phyloP scores from a whole-genome alignment of 805 yeast species.

The Debaryomyces prosopidis region DNA sequence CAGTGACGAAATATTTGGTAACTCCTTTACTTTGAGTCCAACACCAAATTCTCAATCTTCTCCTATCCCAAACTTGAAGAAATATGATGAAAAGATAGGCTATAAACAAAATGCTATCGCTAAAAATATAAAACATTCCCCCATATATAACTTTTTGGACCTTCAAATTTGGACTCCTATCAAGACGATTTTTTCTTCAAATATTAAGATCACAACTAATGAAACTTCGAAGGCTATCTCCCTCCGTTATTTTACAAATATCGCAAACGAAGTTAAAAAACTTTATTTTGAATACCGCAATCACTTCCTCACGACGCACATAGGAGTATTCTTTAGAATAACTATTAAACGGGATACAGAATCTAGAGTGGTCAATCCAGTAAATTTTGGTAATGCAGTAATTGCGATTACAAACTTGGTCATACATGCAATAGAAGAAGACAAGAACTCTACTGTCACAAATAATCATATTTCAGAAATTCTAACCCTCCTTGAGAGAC shows the following conservation, averaged over 20 bases:
- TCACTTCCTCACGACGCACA: constrained; percentile 28
- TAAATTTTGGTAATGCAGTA: constrained; percentile 60
- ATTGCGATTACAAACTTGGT: constrained; percentile 59
- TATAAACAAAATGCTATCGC: not conserved
- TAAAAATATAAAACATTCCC: not conserved
- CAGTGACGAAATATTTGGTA: constrained; percentile 35
- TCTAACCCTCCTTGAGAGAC: constrained; percentile 57
- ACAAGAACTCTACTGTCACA: constrained; percentile 53
- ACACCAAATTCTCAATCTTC: constrained; percentile 1
- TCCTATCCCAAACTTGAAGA: constrained; percentile 3
- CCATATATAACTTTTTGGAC: constrained; percentile 11
- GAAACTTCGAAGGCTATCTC: not conserved
- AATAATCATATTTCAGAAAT: constrained; percentile 57
- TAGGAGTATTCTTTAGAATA: constrained; percentile 39
- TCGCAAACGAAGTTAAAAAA: constrained; percentile 3
- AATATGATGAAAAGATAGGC: constrained; percentile 3
- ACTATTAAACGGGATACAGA: constrained; percentile 56
- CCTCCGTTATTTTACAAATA: constrained; percentile 20
- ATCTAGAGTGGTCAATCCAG: constrained; percentile 59
- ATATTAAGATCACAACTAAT: not conserved
- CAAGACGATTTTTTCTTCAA: constrained; percentile 7
- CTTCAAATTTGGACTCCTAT: constrained; percentile 13
- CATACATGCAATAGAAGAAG: constrained; percentile 64
- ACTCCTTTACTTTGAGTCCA: constrained; percentile 20
- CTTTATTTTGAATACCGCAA: constrained; percentile 11